A percentile compares a stretch with the other conserved stretches of the same genome.
These are phyloP conservation scores for Madurella mycetomatis DNA, from an alignment of 2,329 filamentous ascomycete species.

Conservation along the genomic window DNA sequence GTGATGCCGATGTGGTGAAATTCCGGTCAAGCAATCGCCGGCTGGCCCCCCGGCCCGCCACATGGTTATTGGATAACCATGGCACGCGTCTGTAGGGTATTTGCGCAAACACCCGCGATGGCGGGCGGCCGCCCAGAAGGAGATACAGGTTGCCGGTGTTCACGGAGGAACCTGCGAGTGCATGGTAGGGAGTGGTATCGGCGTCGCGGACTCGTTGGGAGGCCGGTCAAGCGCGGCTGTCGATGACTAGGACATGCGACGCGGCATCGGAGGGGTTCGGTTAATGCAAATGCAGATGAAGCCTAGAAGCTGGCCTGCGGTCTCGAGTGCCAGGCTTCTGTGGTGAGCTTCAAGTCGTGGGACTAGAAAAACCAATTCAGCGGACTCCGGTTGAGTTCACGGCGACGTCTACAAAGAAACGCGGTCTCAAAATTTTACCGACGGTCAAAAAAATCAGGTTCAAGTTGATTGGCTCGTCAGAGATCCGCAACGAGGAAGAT, in stretches of 20 bases:
- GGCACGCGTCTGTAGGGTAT: conserved; percentile 35
- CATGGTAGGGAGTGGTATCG: conserved; percentile 25
- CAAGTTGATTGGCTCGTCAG: conserved; percentile 7
- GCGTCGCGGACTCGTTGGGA: conserved; percentile 15
- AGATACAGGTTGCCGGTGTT: conserved; percentile 42
- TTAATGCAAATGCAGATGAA: background rate
- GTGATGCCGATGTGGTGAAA: conserved; percentile 2
- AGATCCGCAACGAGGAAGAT: background rate
- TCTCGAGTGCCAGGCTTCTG: background rate
- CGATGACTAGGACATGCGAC: conserved; percentile 16
- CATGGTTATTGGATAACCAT: conserved; percentile 39
- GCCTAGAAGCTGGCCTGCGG: background rate
- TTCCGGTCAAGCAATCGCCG: conserved; percentile 20
- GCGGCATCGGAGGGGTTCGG: conserved; percentile 14
- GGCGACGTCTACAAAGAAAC: background rate
- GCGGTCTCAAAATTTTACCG: conserved; percentile 11
- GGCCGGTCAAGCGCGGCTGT: conserved; percentile 18
- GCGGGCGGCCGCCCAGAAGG: conserved; percentile 35
- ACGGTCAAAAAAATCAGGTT: conserved; percentile 4
- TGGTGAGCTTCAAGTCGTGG: background rate
- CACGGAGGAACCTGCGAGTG: conserved; percentile 19
- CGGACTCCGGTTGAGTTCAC: background rate
- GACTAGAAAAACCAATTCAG: background rate
- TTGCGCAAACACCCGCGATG: conserved; percentile 40
- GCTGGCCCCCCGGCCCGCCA: conserved; percentile 40